Evolutionary conservation across 176 grass and related monocot species (phyloP), one percentile per base, ranked within the genome.

Genomic region (Zoysia pacifica): DNA sequence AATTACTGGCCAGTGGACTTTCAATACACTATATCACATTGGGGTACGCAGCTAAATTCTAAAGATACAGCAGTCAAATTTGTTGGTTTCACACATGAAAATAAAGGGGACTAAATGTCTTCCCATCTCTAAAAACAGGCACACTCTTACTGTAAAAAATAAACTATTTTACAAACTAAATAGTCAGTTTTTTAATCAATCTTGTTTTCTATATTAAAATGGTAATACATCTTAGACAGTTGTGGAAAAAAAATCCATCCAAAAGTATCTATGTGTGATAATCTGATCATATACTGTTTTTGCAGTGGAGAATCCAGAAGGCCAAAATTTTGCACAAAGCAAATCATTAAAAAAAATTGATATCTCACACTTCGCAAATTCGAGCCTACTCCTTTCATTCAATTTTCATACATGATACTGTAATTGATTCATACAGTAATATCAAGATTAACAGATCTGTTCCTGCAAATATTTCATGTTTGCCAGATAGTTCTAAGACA

Each of bases 101-200:
- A 28, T 28, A 28, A 28, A 28, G 28, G 28, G 28, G 28, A 28
- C 28, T 28, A 28, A 28, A 28, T 28, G 28, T 1, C 20, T 19
- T 14, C 4, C 8, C 28, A n/a, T 62, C 46, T 77, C 16, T 50
- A 61, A 74, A 56, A 35, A 20, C 5, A 61, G 52, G 9, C 16
- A 15, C 7, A 11, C 4, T 12, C 13, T 49, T 44, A 60, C 18
- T 3, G 18, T 4, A 62, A 45, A 28, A 62, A 28, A 50, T 11
- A n/a, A 8, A 53, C 65, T 55, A 28, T 35, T 69, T 79, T 16
- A 16, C 7, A 79, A 45, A 28, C 19, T 18, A 70, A 38, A 62
- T 65, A 88, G 76, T 48, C 46, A 44, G 6, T 71, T 75, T 43
- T 59, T 69, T 52, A 70, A 72, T 64, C 37, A 54, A 65, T 36